phyloP scores from a whole-genome alignment of 768 basidiomycete species.

The Leucocoprinus birnbaumii region DNA sequence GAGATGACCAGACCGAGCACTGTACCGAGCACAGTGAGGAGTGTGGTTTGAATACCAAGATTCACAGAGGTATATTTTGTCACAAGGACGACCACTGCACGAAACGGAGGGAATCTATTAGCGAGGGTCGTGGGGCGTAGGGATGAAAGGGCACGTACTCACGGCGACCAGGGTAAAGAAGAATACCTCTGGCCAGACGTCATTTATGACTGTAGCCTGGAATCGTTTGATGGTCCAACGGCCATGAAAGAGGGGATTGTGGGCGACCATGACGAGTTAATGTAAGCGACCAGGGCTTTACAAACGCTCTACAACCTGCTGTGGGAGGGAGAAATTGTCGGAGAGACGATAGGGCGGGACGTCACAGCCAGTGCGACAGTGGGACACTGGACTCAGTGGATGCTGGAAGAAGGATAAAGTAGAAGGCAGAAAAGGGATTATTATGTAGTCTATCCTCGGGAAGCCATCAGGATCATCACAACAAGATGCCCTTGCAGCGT shows the following conservation, averaged over 20 bases:
- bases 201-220: conserved; percentile 58
- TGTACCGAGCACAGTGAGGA: conserved; percentile 71
- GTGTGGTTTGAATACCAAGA: conserved; percentile 36
- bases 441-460: background rate
- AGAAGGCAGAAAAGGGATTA: background rate
- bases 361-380: too few species aligned
- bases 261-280: conserved; percentile 34
- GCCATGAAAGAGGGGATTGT: conserved; percentile 45
- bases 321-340: too few species aligned
- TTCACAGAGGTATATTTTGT: conserved; percentile 44
- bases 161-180: conserved; percentile 62
- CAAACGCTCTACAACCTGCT: too few species aligned
- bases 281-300: background rate
- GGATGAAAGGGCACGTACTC: conserved; percentile 29
- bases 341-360: too few species aligned
- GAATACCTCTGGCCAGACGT: conserved; percentile 61
- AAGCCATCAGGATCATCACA: background rate
- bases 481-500: conserved; percentile 2
- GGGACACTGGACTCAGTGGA: too few species aligned
- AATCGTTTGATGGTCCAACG: conserved; percentile 48
- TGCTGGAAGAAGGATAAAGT: too few species aligned
- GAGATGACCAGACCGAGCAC: conserved; percentile 71
- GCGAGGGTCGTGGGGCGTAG: background rate
- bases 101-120: conserved; percentile 13
- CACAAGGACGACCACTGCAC: conserved; percentile 55